Evolutionary conservation across 805 yeast genomes (phyloP).

Genomic region (Ogataea methylovora): DNA sequence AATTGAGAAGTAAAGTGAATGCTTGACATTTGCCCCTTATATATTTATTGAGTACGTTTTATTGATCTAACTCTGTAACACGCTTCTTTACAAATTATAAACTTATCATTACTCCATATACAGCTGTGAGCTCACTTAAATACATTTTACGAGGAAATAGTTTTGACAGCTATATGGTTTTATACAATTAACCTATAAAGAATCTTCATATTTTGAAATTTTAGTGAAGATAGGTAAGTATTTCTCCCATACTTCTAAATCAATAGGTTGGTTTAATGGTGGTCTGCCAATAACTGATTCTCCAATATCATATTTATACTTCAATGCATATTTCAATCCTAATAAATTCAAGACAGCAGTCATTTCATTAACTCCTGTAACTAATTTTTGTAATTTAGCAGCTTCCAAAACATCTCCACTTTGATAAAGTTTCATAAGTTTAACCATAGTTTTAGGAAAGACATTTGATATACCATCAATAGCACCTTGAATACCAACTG

Average conservation of each 20-base stretch:
- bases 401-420: constrained; percentile 35
- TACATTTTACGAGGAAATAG: too few relatives aligned
- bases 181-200: too few relatives aligned
- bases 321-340: constrained; percentile 23
- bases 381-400: constrained; percentile 30
- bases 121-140: too few relatives aligned
- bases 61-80: too few relatives aligned
- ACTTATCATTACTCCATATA: too few relatives aligned
- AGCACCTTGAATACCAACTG: constrained; percentile 40
- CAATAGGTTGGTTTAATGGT: constrained; percentile 32
- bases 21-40: too few relatives aligned
- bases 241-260: constrained; percentile 23
- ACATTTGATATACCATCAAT: constrained; percentile 47
- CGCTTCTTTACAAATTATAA: too few relatives aligned
- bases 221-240: constrained; percentile 9
- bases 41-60: too few relatives aligned
- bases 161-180: too few relatives aligned
- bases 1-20: too few relatives aligned
- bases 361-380: constrained; percentile 38
- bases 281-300: constrained; percentile 31
- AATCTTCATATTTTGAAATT: too few relatives aligned
- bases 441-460: constrained; percentile 40
- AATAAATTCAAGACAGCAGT: constrained; percentile 27
- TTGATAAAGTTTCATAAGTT: constrained; percentile 29
- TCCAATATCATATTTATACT: constrained; percentile 20